Evolutionary conservation across 2,329 filamentous ascomycete genomes (phyloP).

Genomic region (Epichloe baconii): DNA sequence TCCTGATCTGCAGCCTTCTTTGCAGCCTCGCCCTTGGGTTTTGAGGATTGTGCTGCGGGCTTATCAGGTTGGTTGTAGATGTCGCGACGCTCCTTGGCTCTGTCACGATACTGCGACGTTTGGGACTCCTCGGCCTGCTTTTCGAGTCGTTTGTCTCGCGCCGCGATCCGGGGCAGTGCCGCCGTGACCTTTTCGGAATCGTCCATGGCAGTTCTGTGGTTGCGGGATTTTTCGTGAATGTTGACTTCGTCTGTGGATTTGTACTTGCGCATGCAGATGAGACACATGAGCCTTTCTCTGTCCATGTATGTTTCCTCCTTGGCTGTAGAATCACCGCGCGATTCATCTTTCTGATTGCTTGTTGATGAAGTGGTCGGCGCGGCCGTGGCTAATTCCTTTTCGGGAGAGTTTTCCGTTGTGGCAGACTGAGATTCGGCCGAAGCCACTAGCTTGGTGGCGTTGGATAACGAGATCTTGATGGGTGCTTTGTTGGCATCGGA

Average conservation of each 20-base stretch:
- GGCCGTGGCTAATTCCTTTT: background rate
- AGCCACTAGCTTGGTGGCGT: background rate
- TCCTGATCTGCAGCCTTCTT: conserved; percentile 9
- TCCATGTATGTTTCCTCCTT: conserved; percentile 42
- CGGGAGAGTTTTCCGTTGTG: background rate
- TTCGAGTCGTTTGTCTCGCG: conserved; percentile 23
- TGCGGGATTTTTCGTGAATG: conserved; percentile 29
- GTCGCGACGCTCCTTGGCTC: conserved; percentile 52
- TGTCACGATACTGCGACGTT: conserved; percentile 43
- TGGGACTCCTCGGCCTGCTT: conserved; percentile 15
- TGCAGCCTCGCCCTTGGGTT: conserved; percentile 22
- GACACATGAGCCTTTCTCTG: conserved; percentile 31
- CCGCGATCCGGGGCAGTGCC: conserved; percentile 27
- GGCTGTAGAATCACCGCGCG: background rate
- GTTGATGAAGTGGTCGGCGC: background rate
- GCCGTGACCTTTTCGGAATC: conserved; percentile 35
- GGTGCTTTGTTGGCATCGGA: conserved; percentile 7
- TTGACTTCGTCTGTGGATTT: conserved; percentile 29
- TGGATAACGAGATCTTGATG: conserved; percentile 21
- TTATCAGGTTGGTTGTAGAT: conserved; percentile 49
- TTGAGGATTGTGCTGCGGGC: conserved; percentile 25
- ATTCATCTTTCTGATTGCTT: background rate
- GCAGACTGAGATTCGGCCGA: background rate
- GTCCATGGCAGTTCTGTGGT: conserved; percentile 27
- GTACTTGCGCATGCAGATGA: conserved; percentile 34